Evolutionary conservation across 2,329 filamentous ascomycete genomes (phyloP).

Genomic region (Colletotrichum sp.): DNA sequence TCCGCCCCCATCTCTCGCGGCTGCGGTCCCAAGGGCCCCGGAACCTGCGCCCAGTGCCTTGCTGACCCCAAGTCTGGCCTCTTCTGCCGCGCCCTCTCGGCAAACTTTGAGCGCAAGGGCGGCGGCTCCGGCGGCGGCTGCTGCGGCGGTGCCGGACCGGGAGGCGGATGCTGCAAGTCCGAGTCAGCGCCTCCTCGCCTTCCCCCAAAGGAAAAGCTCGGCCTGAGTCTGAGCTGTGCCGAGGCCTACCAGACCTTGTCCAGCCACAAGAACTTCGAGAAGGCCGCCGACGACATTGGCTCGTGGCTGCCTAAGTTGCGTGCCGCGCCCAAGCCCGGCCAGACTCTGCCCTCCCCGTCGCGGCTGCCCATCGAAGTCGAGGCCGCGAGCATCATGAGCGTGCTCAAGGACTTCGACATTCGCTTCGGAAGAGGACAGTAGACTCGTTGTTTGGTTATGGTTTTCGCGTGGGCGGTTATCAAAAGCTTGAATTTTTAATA

Average conservation of each 20-base stretch:
- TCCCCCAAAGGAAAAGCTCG: constrained; percentile 36
- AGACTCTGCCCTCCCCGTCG: constrained; percentile 29
- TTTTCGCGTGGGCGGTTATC: neutral
- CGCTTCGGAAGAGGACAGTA: constrained; percentile 58
- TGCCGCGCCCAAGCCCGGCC: constrained; percentile 51
- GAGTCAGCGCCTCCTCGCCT: constrained; percentile 31
- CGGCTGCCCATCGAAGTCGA: constrained; percentile 76
- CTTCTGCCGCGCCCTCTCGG: constrained; percentile 82
- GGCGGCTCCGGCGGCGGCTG: constrained; percentile 44
- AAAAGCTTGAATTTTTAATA: neutral
- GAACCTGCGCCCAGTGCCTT: constrained; percentile 79
- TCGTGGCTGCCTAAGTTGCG: constrained; percentile 77
- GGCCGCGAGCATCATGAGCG: constrained; percentile 83
- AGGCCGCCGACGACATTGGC: constrained; percentile 74
- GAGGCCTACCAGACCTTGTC: constrained; percentile 81
- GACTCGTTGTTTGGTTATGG: neutral
- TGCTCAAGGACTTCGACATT: constrained; percentile 81
- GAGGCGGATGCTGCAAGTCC: constrained; percentile 70
- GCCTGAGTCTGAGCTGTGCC: constrained; percentile 71
- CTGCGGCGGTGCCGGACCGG: constrained; percentile 64
- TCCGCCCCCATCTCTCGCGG: constrained; percentile 34
- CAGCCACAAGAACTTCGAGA: constrained; percentile 76
- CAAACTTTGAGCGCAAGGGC: constrained; percentile 56
- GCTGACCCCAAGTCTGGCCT: constrained; percentile 79
- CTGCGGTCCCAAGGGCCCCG: constrained; percentile 72